Evolutionary conservation across 2,329 filamentous ascomycete genomes (phyloP), one percentile per base, ranked within the genome.

Genomic region (Akanthomyces lecanii): DNA sequence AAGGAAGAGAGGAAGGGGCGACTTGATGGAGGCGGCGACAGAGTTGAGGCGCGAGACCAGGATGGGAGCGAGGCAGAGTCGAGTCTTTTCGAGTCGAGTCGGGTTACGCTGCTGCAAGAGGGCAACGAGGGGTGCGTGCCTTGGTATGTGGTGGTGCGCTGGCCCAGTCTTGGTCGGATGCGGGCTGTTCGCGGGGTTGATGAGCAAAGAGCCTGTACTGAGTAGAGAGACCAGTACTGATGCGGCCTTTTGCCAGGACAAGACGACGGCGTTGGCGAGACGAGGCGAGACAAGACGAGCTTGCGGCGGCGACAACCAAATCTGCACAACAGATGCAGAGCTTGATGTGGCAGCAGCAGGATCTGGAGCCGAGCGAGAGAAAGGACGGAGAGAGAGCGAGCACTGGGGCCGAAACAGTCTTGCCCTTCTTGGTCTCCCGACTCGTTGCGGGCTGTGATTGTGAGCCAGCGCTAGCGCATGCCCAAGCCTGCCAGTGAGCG

Each of bases 131-230:
- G 51, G 33, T 38, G 30, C 18, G 42, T n/a, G 55, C 28, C 42
- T 57, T 42, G 42, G 40, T 57, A 42, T 36, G 55, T 36, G 6
- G 42, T 57, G 42, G 21, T 23, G 28, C 50, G 28, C 28, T 56
- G 53, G 38, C 33, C 18, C 18, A 3, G 53, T 33, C 16, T 8
- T 45, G 38, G 53, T 55, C 52, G 23, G 52, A 23, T 57, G 55
- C 55, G 42, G 55, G 55, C 28, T 56, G 18, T 56, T 56, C 40
- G 54, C 54, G 54, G 54, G 54, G 54, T 40, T 36, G 54, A 36
- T 45, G 54, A 56, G 54, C 40, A 56, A 57, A 18, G 54, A 28
- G 40, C n/a, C 42, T 33, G 30, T 33, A 33, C 30, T 33, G 30
- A 30, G 33, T 36, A 2, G 7, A 2, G 30, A 8, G 30, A n/a